phyloP scores from a whole-genome alignment of 306 rosid species.

The Inga laurina region DNA sequence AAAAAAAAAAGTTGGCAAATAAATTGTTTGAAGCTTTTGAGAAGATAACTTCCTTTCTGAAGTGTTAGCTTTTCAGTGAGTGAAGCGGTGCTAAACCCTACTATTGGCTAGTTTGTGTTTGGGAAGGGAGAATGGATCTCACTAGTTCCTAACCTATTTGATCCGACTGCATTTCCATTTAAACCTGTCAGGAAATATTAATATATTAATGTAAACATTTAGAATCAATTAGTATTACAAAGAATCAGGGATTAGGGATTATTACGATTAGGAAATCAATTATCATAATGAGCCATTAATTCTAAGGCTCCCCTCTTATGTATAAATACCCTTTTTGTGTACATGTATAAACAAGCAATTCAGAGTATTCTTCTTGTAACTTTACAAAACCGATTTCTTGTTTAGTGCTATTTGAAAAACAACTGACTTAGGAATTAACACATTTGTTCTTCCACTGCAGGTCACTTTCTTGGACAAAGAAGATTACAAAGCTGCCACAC shows the following conservation, averaged over 20 bases:
- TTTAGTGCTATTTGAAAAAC: slow-evolving; percentile 2
- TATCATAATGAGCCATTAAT: too few species aligned
- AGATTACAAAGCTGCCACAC: slow-evolving; percentile 54
- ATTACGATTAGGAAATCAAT: too few species aligned
- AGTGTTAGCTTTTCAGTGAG: background rate
- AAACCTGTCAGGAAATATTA: too few species aligned
- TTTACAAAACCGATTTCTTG: background rate
- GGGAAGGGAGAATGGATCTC: background rate
- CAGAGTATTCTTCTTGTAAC: too few species aligned
- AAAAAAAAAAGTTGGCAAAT: background rate
- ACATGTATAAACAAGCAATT: too few species aligned
- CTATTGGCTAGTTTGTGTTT: background rate
- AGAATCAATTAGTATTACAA: too few species aligned
- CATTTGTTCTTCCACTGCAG: slow-evolving; percentile 38
- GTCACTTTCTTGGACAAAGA: slow-evolving; percentile 54
- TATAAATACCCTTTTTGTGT: too few species aligned
- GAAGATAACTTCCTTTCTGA: background rate
- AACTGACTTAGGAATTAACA: slow-evolving; percentile 13
- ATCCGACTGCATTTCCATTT: background rate
- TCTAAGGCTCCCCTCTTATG: too few species aligned
- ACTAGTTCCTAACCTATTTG: background rate
- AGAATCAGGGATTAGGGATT: too few species aligned
- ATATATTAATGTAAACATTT: too few species aligned
- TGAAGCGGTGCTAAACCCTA: background rate
- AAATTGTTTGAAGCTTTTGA: background rate